Evolutionary conservation across 1,139 yeast genomes (phyloP), one percentile per base, ranked within the genome.

Genomic region (Kurtzmaniella quercitrusa): DNA sequence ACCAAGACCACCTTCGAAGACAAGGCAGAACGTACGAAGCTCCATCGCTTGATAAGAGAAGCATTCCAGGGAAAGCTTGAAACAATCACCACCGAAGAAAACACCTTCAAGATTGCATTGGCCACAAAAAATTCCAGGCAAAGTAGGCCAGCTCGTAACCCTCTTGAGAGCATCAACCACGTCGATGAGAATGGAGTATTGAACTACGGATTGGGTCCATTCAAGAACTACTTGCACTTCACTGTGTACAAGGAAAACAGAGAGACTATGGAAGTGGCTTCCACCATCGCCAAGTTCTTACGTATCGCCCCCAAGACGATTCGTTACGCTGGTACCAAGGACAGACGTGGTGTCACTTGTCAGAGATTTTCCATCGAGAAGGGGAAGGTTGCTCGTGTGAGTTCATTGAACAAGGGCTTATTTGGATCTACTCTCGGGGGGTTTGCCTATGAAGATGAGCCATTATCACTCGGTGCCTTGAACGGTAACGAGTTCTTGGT

Each of bases 231-330:
- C 60, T 68, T 93, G 37, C 93, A 86, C 57, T 86, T 91, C 58
- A 81, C 88, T 3, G 71, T 93, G 29, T 91, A 86, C 69, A 93
- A 93, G 62, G 97, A 93, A 59, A 94, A 94, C 65, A 86, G 93
- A 60, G 99, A 93, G 57, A 91, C 99, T 1, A 90, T 93, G 97
- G 98, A 93, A 63, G 91, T 88, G 8, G 94, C 95, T 1, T 77
- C 82, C 24, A 67, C 85, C 31, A 69, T 93, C 40, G 70, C 93
- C 36, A 85, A 85, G 57, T 77, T 87, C 51, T 70, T 93, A 53
- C 77, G 91, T 49, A 66, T 86, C 15, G 93, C 91, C 15, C 73
- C 85, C 7, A 85, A 83, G 53, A 62, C 71, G 33, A 74, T 93
- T 34, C 75, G 86, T 44, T 90, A 83, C 62, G 95, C 98, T 0